Percentiles rank a stretch among this genome's conserved stretches.
phyloP scores from a whole-genome alignment of 495 filamentous ascomycete species.

The Daldinia loculata region DNA sequence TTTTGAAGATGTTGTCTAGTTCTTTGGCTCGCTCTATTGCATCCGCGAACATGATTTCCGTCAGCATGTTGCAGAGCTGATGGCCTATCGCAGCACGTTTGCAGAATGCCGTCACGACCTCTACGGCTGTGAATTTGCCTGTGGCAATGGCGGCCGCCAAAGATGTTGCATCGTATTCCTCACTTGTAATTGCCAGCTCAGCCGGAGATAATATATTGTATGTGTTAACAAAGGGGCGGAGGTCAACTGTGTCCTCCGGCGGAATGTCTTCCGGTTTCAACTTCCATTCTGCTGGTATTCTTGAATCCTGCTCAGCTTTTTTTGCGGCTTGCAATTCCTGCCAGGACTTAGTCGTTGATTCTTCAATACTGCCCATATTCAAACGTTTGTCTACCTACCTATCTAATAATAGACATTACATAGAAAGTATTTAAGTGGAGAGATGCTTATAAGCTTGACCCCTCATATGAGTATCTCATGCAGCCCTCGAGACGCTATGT shows the following conservation, averaged over 20 bases:
- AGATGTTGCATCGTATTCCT: slow-evolving; percentile 37
- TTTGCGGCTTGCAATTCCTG: slow-evolving; percentile 40
- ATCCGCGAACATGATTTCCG: slow-evolving; percentile 70
- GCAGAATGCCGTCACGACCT: slow-evolving; percentile 60
- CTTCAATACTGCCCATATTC: slow-evolving; percentile 21
- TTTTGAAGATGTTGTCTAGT: slow-evolving; percentile 62
- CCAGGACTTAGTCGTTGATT: slow-evolving; percentile 29
- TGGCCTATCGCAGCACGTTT: slow-evolving; percentile 55
- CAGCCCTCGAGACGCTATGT: background rate
- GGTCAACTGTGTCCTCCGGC: slow-evolving; percentile 30
- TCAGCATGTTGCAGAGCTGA: slow-evolving; percentile 55
- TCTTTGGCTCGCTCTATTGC: slow-evolving; percentile 65
- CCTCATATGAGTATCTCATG: background rate
- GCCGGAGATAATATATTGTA: slow-evolving; percentile 29
- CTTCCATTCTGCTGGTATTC: slow-evolving; percentile 42
- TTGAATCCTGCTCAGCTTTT: slow-evolving; percentile 26
- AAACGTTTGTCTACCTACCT: background rate
- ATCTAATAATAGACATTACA: background rate
- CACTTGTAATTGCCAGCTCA: slow-evolving; percentile 30
- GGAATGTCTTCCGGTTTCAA: slow-evolving; percentile 33
- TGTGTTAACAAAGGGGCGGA: slow-evolving; percentile 33
- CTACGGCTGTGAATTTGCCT: slow-evolving; percentile 50
- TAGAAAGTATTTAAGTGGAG: background rate
- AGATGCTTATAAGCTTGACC: background rate
- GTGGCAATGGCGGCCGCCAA: slow-evolving; percentile 33